Conservation (phyloP, 2,329 filamentous ascomycete genomes). For the Fusarium multiceps region DNA sequence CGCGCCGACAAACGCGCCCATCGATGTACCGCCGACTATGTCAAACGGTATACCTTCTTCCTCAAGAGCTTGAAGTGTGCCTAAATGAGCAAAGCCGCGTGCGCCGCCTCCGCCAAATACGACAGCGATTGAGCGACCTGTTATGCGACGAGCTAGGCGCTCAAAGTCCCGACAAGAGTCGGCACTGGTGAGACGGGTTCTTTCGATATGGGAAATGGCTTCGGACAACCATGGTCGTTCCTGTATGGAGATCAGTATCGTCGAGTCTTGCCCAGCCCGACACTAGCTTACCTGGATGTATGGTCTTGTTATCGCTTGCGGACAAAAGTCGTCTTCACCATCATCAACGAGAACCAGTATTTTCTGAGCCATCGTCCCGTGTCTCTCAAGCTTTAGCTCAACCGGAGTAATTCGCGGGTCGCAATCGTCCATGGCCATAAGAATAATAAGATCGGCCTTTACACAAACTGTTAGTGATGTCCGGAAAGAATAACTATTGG, state of each 20-base stretch:
- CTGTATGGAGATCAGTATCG: background rate
- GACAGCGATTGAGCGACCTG: background rate
- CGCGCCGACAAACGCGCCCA: background rate
- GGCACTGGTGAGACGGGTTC: background rate
- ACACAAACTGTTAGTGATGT: too few relatives aligned
- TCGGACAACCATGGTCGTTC: background rate
- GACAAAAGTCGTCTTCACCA: background rate
- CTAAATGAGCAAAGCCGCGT: background rate
- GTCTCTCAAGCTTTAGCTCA: background rate
- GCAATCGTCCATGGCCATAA: background rate
- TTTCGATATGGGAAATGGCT: background rate
- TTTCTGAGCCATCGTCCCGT: background rate
- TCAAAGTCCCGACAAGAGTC: background rate
- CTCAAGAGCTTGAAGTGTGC: background rate
- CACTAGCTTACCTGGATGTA: background rate
- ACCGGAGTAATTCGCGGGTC: background rate
- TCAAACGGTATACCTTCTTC: background rate
- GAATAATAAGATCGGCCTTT: background rate
- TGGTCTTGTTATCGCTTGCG: background rate
- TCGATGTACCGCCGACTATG: background rate
- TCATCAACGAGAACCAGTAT: background rate
- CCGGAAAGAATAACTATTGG: too few relatives aligned
- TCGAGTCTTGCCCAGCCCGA: too few relatives aligned
- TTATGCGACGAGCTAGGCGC: background rate
- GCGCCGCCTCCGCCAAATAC: background rate